Evolutionary conservation across 2,329 filamentous ascomycete species (phyloP), one percentile per base, ranked within the genome.

Genomic region (Drechslerella dactyloides): DNA sequence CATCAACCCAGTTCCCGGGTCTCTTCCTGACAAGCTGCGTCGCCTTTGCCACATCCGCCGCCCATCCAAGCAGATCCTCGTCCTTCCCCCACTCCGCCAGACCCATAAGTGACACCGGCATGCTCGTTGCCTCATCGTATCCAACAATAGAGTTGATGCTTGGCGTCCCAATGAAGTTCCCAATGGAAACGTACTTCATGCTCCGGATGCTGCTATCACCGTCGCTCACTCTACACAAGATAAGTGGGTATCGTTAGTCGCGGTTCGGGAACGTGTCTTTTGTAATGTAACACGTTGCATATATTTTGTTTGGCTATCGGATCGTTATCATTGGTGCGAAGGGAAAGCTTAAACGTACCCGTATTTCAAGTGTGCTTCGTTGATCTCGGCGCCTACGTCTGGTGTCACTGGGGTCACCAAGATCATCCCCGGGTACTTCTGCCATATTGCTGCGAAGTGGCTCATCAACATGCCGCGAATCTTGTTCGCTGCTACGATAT

Each of bases 121-220:
- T 74, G 75, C 81, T 84, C 0, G 89, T 89, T 64, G 83, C 80
- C 1, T 85, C 86, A 75, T 84, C 84, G 80, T 92, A 96, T 0
- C 90, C 92, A 10, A 90, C 87, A 0, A 93, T 91, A 37, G 86
- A 87, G 51, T 83, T 87, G 11, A 96, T 85, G 0, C 90, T 87
- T 0, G 93, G 93, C 54, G 88, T 87, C 0, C 93, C 93, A 0
- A 84, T 86, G 75, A 91, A 88, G 79, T 97, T 97, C 5, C 92
- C 89, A 37, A 96, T 80, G 85, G 90, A 96, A 15, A 90, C 87
- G 80, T 91, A 96, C 79, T 89, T 86, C 91, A 96, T 96, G 77
- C 86, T 90, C 24, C 85, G 82, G n/a, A 96, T 81, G 15, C 86
- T 87, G 72, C 81, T 82, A 78, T 94, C 91, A 0, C 84, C 88